A percentile compares a stretch with the other conserved stretches of the same genome.
Conservation (phyloP, 805 yeast species). For the Zygosaccharomyces siamensis region DNA sequence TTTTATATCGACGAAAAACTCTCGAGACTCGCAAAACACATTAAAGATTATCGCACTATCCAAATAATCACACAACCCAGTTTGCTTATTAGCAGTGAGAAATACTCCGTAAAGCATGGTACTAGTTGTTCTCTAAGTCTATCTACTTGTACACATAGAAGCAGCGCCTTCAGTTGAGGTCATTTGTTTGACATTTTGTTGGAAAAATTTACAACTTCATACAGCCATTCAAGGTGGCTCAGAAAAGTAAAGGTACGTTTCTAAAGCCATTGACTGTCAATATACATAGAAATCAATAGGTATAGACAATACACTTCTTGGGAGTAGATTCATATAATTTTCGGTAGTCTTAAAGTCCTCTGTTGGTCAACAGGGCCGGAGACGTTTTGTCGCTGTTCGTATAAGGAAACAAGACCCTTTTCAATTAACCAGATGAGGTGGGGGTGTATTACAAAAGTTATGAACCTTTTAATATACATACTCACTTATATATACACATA, state of each 20-base stretch:
- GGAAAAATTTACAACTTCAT: not conserved
- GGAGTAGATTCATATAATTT: not conserved
- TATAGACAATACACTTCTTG: no score
- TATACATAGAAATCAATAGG: no score
- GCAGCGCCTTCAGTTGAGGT: not conserved
- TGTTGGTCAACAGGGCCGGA: not conserved
- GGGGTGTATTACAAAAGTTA: not conserved
- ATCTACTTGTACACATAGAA: not conserved
- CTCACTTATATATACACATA: not conserved
- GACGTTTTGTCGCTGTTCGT: not conserved
- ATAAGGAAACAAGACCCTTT: constrained; percentile 1
- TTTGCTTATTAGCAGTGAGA: not conserved
- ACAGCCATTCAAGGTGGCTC: not conserved
- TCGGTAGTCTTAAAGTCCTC: not conserved
- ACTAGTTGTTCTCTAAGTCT: not conserved
- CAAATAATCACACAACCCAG: no score
- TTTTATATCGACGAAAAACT: not conserved
- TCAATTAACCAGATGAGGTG: not conserved
- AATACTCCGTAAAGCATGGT: not conserved
- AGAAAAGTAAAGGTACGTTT: not conserved
- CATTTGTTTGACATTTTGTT: not conserved
- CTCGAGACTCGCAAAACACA: not conserved
- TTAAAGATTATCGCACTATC: not conserved
- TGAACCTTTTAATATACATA: not conserved
- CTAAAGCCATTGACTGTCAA: not conserved